Evolutionary conservation across 345 rosid genomes (phyloP).

Genomic region (Aquilaria sinensis): DNA sequence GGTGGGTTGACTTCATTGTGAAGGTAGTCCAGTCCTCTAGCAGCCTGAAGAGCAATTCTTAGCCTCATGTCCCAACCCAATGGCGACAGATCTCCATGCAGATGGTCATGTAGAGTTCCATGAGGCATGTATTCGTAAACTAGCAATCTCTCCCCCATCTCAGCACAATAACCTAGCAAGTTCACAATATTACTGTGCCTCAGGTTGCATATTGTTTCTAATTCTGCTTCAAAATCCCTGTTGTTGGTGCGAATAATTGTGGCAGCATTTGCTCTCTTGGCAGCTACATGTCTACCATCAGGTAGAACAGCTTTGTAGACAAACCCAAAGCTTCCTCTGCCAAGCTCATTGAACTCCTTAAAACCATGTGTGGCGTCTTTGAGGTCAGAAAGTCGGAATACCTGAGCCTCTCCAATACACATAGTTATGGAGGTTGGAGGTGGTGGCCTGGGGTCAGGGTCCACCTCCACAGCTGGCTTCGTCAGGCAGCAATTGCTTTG

Average conservation of each 20-base stretch:
- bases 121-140: slow-evolving; percentile 90
- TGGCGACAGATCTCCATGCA: slow-evolving; percentile 73
- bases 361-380: slow-evolving; percentile 94
- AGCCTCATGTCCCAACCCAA: slow-evolving; percentile 70
- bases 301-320: slow-evolving; percentile 82
- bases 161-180: slow-evolving; percentile 75
- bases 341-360: slow-evolving; percentile 87
- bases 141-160: slow-evolving; percentile 85
- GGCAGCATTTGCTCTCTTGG: slow-evolving; percentile 91
- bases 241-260: slow-evolving; percentile 80
- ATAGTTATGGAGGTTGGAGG: slow-evolving; percentile 31
- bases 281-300: slow-evolving; percentile 84
- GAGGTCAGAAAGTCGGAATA: slow-evolving; percentile 73
- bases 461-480: slow-evolving; percentile 44
- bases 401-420: slow-evolving; percentile 62
- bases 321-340: slow-evolving; percentile 87
- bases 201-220: slow-evolving; percentile 68
- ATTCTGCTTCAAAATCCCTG: slow-evolving; percentile 76
- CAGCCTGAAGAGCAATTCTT: slow-evolving; percentile 67
- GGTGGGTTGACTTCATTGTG: slow-evolving; percentile 72
- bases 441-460: slow-evolving; percentile 30
- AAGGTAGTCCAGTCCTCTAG: slow-evolving; percentile 81
- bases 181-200: slow-evolving; percentile 81
- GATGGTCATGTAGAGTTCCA: slow-evolving; percentile 82
- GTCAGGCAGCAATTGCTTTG: slow-evolving; percentile 47